Base-by-base conservation (phyloP, 345 rosid species). In the Syzygium aromaticum region DNA sequence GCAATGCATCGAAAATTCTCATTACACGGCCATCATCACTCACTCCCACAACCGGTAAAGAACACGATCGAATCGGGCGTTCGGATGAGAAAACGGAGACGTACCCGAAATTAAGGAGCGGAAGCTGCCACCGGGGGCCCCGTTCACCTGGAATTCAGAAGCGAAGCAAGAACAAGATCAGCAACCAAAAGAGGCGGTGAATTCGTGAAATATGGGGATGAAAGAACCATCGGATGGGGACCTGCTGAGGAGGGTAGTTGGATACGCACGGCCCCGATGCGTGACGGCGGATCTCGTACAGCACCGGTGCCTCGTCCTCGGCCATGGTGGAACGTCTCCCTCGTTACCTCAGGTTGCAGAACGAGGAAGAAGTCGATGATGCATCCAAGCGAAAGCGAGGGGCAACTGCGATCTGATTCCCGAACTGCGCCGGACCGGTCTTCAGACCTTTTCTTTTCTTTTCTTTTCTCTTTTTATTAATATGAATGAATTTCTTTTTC, bases 241-340 rank as follows among this genome's bases (percentile, higher is more conserved):
- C 97, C 96, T 94, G 95, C 53, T 91, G 94, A 89, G 97, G 98
- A 92, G 98, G 98, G 64, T 96, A 95, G 91, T 91, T 93, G 82
- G 97, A 92, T 86, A 86, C 63, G 91, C 87, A 94, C 49, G 94
- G 95, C 77, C 94, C 43, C 38, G 98, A 92, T 78, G 94, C 95
- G 84, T 95, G 99, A 89, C 57, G 88, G 25, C 95, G 95, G 16
- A 89, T 93, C 95, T 94, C 98, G 88, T 91, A 97, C 85, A 96
- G 90, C 59, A 95, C 93, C 23, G 46, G 49, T 21, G 49, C 80
- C 5, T 19, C 82, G 27, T 73, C 25, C 14, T 73, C 49, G 82
- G 13, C 49, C 82, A 73, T 73, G 49, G 13, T 38, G 43, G 49
- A 12, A 10, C 82, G 82, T 1, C 82, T 73, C 82, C 82, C 82